phyloP scores from a whole-genome alignment of 768 basidiomycete species.

The Neoboletus subvelutipes region DNA sequence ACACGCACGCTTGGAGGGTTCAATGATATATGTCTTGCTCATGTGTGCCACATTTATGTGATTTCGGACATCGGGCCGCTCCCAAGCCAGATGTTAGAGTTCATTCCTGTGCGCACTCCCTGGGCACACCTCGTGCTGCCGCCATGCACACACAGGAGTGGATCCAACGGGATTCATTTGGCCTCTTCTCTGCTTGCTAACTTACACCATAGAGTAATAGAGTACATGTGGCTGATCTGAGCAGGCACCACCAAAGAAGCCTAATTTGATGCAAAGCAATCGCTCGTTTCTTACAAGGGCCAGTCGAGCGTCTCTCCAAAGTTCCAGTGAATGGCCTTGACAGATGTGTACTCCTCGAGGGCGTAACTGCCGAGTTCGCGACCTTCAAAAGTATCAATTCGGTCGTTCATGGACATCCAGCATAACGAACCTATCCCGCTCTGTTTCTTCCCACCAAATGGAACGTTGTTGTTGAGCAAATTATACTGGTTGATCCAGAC shows the following conservation, averaged over 20 bases:
- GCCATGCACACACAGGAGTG: conserved; percentile 6
- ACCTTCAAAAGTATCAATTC: conserved; percentile 44
- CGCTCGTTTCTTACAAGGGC: conserved; percentile 51
- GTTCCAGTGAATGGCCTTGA: conserved; percentile 87
- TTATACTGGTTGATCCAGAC: conserved; percentile 95
- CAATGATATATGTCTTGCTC: conserved; percentile 15
- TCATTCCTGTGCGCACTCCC: conserved; percentile 17
- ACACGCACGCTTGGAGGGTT: conserved; percentile 1
- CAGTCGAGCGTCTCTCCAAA: conserved; percentile 78
- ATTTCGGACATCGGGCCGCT: conserved; percentile 15
- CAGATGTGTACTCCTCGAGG: conserved; percentile 78
- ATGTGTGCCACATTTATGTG: conserved; percentile 26
- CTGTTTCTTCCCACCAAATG: conserved; percentile 95
- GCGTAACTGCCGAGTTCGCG: conserved; percentile 87
- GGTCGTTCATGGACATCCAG: neutral
- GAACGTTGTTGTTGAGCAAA: conserved; percentile 79
- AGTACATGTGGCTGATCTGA: conserved; percentile 8
- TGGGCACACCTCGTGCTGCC: neutral
- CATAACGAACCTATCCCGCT: conserved; percentile 68
- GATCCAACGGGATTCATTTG: conserved; percentile 15
- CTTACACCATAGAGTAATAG: neutral
- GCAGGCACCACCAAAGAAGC: neutral
- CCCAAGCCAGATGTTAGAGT: neutral
- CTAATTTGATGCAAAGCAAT: neutral
- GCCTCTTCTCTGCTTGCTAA: conserved; percentile 4